phyloP scores from a whole-genome alignment of 345 rosid genomes.

The Balakata baccata region DNA sequence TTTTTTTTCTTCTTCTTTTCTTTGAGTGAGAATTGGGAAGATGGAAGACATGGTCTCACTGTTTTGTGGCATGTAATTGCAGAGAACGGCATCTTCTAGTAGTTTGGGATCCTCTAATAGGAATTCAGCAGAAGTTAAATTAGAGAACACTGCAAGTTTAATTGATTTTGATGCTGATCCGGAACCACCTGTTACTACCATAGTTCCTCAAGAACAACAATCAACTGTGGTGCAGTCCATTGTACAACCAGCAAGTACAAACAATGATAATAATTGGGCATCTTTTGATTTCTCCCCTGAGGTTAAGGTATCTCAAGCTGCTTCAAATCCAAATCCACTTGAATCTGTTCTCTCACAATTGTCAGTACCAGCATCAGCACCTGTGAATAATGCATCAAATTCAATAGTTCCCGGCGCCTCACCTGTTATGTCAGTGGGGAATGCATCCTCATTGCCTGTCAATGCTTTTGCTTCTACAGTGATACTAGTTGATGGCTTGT shows the following conservation, averaged over 20 bases:
- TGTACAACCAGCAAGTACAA: conserved; percentile 36
- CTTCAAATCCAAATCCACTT: conserved; percentile 50
- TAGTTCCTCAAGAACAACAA: conserved; percentile 45
- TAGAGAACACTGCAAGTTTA: conserved; percentile 60
- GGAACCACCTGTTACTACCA: conserved; percentile 47
- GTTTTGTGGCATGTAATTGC: conserved; percentile 32
- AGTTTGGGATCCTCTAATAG: conserved; percentile 58
- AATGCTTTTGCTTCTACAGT: conserved; percentile 26
- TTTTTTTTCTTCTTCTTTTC: too few species aligned
- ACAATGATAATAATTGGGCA: conserved; percentile 64
- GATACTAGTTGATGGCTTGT: conserved; percentile 29
- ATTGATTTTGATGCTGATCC: conserved; percentile 92
- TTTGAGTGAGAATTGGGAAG: not conserved
- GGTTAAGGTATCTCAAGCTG: conserved; percentile 49
- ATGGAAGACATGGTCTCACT: conserved; percentile 18
- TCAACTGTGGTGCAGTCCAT: conserved; percentile 35
- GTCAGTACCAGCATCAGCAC: conserved; percentile 46
- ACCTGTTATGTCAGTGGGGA: conserved; percentile 26
- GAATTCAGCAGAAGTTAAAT: conserved; percentile 63
- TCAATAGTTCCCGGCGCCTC: conserved; percentile 30
- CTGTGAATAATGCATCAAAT: conserved; percentile 32
- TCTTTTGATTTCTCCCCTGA: conserved; percentile 59
- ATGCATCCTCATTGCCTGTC: conserved; percentile 4
- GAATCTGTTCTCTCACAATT: conserved; percentile 82
- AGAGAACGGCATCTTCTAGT: conserved; percentile 68